Percentiles rank a stretch among this genome's conserved stretches.
Evolutionary conservation across 2,329 filamentous ascomycete species (phyloP).

Genomic region (Aspergillus sp.): DNA sequence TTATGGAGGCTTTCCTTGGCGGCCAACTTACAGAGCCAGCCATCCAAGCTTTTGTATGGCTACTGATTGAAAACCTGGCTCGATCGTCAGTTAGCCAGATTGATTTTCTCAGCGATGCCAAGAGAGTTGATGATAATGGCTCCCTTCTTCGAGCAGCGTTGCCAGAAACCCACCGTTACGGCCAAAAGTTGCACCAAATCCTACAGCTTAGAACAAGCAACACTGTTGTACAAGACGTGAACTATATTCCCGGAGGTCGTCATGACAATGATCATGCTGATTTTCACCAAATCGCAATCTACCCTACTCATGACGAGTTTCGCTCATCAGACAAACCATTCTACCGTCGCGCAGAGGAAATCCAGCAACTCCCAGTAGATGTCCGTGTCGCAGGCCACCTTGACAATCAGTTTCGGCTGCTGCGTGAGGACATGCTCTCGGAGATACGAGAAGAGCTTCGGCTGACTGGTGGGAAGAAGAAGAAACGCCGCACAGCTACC

Average conservation of each 20-base stretch:
- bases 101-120: constrained; percentile 28
- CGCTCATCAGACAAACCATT: constrained; percentile 54
- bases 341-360: constrained; percentile 53
- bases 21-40: constrained; percentile 33
- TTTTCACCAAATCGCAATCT: constrained; percentile 61
- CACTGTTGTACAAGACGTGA: not conserved
- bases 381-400: constrained; percentile 54
- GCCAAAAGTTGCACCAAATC: constrained; percentile 45
- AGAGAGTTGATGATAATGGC: constrained; percentile 24
- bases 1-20: constrained; percentile 37
- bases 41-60: constrained; percentile 48
- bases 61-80: constrained; percentile 51
- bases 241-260: constrained; percentile 57
- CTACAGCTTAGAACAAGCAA: constrained; percentile 28
- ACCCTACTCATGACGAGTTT: constrained; percentile 67
- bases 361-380: constrained; percentile 41
- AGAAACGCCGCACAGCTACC: constrained; percentile 40
- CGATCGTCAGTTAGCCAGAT: constrained; percentile 25
- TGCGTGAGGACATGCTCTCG: constrained; percentile 69
- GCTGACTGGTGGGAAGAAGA: constrained; percentile 50
- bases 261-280: constrained; percentile 72
- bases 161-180: constrained; percentile 33
- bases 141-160: constrained; percentile 28
- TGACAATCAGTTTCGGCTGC: constrained; percentile 70
- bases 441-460: constrained; percentile 65